These are phyloP conservation scores for Cladosporium sp. DNA, from an alignment of 2,329 filamentous ascomycete species.

Conservation along the genomic window DNA sequence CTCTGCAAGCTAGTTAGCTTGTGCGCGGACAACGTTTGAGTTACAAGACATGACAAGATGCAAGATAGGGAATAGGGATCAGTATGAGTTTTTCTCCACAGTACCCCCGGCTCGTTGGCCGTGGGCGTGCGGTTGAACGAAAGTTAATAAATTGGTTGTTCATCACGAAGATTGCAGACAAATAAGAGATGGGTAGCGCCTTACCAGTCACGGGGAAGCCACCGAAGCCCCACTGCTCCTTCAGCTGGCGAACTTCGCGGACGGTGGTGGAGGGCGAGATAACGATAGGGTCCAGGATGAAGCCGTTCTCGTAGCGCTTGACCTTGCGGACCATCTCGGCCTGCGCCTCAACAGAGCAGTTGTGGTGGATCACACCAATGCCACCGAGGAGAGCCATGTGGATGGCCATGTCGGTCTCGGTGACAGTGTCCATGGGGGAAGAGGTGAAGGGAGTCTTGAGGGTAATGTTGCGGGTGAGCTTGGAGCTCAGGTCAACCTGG, in stretches of 20 bases:
- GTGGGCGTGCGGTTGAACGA: conserved; percentile 98
- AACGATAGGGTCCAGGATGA: conserved; percentile 93
- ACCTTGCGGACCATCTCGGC: conserved; percentile 99
- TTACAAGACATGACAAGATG: neutral
- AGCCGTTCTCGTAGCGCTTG: conserved; percentile 98
- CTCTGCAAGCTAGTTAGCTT: conserved; percentile 52
- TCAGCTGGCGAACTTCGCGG: conserved; percentile 82
- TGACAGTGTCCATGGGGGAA: conserved; percentile 99
- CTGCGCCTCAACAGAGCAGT: conserved; percentile 95
- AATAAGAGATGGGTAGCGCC: conserved; percentile 36
- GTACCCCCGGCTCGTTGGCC: conserved; percentile 29
- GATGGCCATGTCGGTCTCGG: conserved; percentile 98
- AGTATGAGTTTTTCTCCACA: conserved; percentile 31
- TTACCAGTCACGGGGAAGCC: conserved; percentile 98
- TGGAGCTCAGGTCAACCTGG: conserved; percentile 80
- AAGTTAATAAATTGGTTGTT: conserved; percentile 83
- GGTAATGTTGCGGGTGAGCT: conserved; percentile 89
- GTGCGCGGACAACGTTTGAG: neutral
- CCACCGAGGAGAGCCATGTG: conserved; percentile 88
- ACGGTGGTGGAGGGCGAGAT: conserved; percentile 84
- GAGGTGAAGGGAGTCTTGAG: conserved; percentile 96
- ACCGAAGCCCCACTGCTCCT: conserved; percentile 98
- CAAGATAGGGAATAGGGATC: conserved; percentile 6
- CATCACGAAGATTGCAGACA: conserved; percentile 61
- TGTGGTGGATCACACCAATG: conserved; percentile 96